Conservation (phyloP, 768 basidiomycete genomes). For the Phaeotremella skinneri region DNA sequence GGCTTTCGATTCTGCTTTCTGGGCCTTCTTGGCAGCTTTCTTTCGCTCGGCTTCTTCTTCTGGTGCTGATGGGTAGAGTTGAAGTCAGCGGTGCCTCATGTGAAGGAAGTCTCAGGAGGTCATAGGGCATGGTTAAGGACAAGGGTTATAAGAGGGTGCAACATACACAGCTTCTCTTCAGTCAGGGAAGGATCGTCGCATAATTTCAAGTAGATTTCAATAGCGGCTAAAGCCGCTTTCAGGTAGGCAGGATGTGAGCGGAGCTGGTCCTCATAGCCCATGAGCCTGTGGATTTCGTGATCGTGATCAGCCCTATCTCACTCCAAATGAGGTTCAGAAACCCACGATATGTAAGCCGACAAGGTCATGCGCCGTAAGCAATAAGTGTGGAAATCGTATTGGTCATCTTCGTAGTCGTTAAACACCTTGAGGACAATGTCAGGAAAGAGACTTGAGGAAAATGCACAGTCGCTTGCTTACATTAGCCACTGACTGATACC, state of each 20-base stretch:
- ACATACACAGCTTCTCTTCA: slow-evolving; percentile 43
- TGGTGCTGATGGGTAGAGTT: too few relatives aligned
- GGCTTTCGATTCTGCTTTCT: slow-evolving; percentile 49
- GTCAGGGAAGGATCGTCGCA: slow-evolving; percentile 44
- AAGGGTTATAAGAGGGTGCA: too few relatives aligned
- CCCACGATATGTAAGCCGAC: slow-evolving; percentile 79
- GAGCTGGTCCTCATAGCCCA: slow-evolving; percentile 77
- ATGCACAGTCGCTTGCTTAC: slow-evolving; percentile 53
- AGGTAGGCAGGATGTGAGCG: slow-evolving; percentile 75
- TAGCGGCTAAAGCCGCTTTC: slow-evolving; percentile 67
- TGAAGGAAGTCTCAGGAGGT: too few relatives aligned
- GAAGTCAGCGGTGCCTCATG: too few relatives aligned
- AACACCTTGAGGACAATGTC: slow-evolving; percentile 60
- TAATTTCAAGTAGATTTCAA: slow-evolving; percentile 58
- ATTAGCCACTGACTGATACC: slow-evolving; percentile 72
- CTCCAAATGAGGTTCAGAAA: slow-evolving; percentile 6
- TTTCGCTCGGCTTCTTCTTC: slow-evolving; percentile 51
- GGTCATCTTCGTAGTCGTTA: slow-evolving; percentile 85
- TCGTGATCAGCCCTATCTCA: slow-evolving; percentile 7
- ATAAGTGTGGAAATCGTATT: slow-evolving; percentile 97
- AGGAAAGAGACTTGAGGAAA: neutral
- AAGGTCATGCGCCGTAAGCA: slow-evolving; percentile 84
- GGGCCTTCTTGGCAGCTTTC: slow-evolving; percentile 50
- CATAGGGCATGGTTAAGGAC: too few relatives aligned
- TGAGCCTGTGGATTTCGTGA: slow-evolving; percentile 57